Evolutionary conservation across 164 flowering plant genomes (phyloP).

Genomic region (Liquidambar formosana): DNA sequence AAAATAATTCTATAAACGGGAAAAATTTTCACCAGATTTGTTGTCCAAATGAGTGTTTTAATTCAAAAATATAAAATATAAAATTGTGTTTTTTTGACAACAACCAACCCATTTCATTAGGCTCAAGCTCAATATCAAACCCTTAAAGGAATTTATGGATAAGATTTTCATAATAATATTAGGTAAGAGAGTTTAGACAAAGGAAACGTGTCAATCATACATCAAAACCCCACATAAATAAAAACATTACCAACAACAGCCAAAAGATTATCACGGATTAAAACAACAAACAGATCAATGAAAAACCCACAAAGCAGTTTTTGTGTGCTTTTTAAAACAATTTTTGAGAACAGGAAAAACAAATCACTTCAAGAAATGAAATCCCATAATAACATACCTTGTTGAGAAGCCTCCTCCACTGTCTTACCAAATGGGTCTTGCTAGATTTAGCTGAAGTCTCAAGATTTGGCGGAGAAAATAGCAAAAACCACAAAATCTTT

Average conservation of each 20-base stretch:
- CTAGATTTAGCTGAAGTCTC: slow-evolving; percentile 12
- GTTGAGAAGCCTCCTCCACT: slow-evolving; percentile 6
- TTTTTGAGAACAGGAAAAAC: background rate
- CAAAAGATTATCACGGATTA: slow-evolving; percentile 3
- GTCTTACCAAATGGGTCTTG: slow-evolving; percentile 24
- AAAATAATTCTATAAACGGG: background rate
- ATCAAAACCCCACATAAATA: slow-evolving; percentile 22
- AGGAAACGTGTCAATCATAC: slow-evolving; percentile 25
- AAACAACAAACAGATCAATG: slow-evolving; percentile 19
- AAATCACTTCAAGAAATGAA: background rate
- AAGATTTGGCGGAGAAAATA: slow-evolving; percentile 16
- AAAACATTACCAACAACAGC: slow-evolving; percentile 8
- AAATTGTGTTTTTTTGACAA: background rate
- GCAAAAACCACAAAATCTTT: background rate
- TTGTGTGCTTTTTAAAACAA: background rate
- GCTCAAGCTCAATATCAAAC: slow-evolving; percentile 11
- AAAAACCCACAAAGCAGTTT: slow-evolving; percentile 2
- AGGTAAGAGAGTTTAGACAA: slow-evolving; percentile 20
- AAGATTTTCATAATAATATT: slow-evolving; percentile 9
- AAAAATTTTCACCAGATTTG: slow-evolving; percentile 5
- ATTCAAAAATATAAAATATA: slow-evolving; percentile 17
- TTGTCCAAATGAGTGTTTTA: background rate
- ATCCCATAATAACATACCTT: slow-evolving; percentile 19
- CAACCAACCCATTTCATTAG: background rate
- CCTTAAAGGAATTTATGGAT: slow-evolving; percentile 7